Percentiles rank a stretch among this genome's conserved stretches.
Conservation (phyloP, 257 asterid species). For the Perilla frutescens region DNA sequence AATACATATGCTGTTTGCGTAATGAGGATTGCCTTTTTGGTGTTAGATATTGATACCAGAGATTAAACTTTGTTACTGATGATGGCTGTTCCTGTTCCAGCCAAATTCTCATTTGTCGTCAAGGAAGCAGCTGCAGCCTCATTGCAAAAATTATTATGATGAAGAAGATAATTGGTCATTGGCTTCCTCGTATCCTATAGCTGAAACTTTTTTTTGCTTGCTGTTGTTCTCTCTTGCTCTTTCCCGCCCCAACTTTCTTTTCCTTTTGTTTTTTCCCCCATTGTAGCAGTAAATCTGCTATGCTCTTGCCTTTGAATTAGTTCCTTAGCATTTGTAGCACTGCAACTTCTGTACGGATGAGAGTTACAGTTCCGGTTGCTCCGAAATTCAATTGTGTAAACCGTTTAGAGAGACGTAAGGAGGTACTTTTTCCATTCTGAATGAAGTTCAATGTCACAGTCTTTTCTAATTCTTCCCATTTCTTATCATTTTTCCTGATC, state of each 20-base stretch:
- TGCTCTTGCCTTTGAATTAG: conserved; percentile 27
- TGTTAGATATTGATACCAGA: conserved; percentile 3
- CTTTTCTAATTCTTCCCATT: conserved; percentile 3
- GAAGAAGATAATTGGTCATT: conserved; percentile 81
- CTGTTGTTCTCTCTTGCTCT: background rate
- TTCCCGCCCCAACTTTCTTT: background rate
- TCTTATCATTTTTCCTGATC: conserved; percentile 9
- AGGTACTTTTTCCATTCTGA: conserved; percentile 56
- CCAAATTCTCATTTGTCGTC: conserved; percentile 48
- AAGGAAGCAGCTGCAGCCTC: conserved; percentile 47
- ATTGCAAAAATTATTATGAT: conserved; percentile 48
- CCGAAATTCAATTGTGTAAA: conserved; percentile 71
- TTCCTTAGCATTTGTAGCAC: conserved; percentile 58
- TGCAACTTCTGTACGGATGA: conserved; percentile 84
- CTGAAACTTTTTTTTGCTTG: background rate
- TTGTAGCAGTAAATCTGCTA: conserved; percentile 5
- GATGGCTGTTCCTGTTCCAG: conserved; percentile 47
- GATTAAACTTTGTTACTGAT: conserved; percentile 34
- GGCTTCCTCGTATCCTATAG: conserved; percentile 87
- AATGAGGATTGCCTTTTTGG: background rate
- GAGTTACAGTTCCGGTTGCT: conserved; percentile 87
- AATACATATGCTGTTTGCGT: background rate
- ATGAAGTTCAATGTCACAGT: background rate
- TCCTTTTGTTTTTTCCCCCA: background rate
- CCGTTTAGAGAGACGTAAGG: conserved; percentile 84